Percentiles rank a stretch among this genome's conserved stretches.
Evolutionary conservation across 2,329 filamentous ascomycete species (phyloP).

Genomic region (Sclerotinia sclerotiorum): DNA sequence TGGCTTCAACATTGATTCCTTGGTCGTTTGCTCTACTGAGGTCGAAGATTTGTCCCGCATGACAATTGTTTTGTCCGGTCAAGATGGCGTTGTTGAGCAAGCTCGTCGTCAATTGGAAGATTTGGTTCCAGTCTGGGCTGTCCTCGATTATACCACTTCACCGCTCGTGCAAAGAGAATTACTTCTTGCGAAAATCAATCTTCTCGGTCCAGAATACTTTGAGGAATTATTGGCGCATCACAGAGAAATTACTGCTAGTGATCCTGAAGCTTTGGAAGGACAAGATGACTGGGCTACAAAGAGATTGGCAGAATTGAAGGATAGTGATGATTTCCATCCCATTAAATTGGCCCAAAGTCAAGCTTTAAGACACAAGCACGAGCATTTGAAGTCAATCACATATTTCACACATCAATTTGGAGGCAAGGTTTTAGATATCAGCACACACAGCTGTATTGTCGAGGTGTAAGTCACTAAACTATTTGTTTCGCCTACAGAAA

Average conservation of each 20-base stretch:
- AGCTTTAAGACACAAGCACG: conserved; percentile 92
- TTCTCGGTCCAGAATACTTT: conserved; percentile 95
- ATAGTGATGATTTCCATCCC: conserved; percentile 74
- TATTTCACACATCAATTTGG: conserved; percentile 97
- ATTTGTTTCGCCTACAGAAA: neutral
- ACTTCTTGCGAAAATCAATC: conserved; percentile 93
- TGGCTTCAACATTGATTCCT: conserved; percentile 98
- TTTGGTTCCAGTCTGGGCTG: conserved; percentile 95
- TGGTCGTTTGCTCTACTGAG: conserved; percentile 97
- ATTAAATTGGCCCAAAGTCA: conserved; percentile 81
- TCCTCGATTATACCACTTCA: conserved; percentile 90
- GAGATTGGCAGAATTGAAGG: conserved; percentile 30
- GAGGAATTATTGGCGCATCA: conserved; percentile 96
- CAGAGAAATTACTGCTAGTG: conserved; percentile 72
- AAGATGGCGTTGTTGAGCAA: conserved; percentile 97
- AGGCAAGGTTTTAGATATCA: conserved; percentile 96
- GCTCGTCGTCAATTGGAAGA: conserved; percentile 94
- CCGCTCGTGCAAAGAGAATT: conserved; percentile 95
- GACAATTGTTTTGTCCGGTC: conserved; percentile 96
- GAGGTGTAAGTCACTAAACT: conserved; percentile 69
- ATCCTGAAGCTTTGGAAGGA: conserved; percentile 37
- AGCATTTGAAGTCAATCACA: conserved; percentile 94
- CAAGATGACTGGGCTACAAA: conserved; percentile 46
- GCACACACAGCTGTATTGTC: conserved; percentile 97
- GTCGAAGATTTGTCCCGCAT: conserved; percentile 95